A percentile compares a stretch with the other conserved stretches of the same genome.
Evolutionary conservation across 169 alveolate species (phyloP).

Genomic region (Plasmodium knowlesi): DNA sequence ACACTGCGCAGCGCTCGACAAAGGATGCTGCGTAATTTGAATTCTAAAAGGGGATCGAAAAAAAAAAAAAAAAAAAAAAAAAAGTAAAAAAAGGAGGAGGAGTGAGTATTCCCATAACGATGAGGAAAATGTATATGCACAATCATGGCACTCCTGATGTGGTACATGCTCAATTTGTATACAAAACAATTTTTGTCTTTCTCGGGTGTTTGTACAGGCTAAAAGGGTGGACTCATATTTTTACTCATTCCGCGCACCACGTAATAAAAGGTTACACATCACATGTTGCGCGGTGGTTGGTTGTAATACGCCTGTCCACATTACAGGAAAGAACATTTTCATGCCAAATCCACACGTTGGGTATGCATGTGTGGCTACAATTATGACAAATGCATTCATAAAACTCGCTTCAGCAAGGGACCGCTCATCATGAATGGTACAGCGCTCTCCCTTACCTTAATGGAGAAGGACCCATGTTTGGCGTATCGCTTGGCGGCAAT

Average conservation of each 20-base stretch:
- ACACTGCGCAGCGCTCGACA: conserved; percentile 2
- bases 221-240: not conserved
- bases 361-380: not conserved
- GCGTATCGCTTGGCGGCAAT: conserved; percentile 58
- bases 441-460: conserved; percentile 2
- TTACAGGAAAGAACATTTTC: not conserved
- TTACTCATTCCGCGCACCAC: not conserved
- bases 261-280: not conserved
- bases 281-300: not conserved
- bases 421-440: not conserved
- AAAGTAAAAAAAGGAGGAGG: not conserved
- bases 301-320: not conserved
- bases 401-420: not conserved
- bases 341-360: not conserved
- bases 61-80: not conserved
- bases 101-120: not conserved
- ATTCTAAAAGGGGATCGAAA: not conserved
- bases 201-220: not conserved
- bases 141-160: not conserved
- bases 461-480: conserved; percentile 19
- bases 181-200: not conserved
- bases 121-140: not conserved
- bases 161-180: not conserved
- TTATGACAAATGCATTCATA: not conserved
- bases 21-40: conserved; percentile 5